Conservation (phyloP, 2,329 filamentous ascomycete species). For the Colletotrichum sp. region DNA sequence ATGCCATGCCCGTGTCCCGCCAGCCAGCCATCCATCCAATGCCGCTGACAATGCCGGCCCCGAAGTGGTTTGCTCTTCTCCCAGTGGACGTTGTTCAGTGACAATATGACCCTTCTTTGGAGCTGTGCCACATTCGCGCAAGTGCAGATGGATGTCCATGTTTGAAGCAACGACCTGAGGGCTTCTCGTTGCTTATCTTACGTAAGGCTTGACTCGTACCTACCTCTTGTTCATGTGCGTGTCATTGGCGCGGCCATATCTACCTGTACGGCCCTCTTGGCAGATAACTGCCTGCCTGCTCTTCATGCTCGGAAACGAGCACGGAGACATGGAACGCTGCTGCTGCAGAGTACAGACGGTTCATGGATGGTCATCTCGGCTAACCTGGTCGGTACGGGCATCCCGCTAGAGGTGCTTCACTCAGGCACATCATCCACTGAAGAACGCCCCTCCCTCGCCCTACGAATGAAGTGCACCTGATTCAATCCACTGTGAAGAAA, state of each 20-base stretch:
- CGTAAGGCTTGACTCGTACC: not conserved
- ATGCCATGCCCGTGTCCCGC: not conserved
- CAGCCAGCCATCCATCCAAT: not conserved
- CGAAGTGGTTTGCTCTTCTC: not conserved
- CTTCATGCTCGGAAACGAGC: not conserved
- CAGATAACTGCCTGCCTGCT: not conserved
- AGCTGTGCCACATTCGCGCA: not conserved
- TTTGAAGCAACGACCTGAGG: not conserved
- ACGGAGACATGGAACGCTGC: not conserved
- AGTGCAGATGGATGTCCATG: not conserved
- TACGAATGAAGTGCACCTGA: not conserved
- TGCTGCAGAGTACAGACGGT: not conserved
- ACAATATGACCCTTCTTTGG: not conserved
- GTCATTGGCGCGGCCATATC: not conserved
- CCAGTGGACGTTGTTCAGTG: not conserved
- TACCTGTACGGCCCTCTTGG: not conserved
- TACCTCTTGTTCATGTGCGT: not conserved
- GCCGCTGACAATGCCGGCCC: not conserved
- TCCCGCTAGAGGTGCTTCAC: not conserved
- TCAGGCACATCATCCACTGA: slow-evolving; percentile 11
- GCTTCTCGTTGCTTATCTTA: not conserved
- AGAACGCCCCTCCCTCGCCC: not conserved
- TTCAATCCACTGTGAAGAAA: not conserved
- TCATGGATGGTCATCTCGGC: not conserved
- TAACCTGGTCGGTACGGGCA: not conserved